Conservation (phyloP, 2,329 filamentous ascomycete species). For the Aspergillus novofumigatus region DNA sequence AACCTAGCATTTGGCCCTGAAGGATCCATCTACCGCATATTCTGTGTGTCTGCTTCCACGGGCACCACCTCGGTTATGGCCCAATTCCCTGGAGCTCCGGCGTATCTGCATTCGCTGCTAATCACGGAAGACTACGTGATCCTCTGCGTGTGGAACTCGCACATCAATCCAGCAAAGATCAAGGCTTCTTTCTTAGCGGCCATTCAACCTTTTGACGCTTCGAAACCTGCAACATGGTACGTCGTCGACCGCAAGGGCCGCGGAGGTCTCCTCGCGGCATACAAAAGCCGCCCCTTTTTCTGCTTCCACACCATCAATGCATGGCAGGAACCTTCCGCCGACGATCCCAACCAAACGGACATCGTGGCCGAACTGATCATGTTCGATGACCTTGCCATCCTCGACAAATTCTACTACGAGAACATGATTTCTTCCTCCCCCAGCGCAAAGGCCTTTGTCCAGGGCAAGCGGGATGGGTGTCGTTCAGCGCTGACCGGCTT, state of each 20-base stretch:
- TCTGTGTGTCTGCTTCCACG: slow-evolving; percentile 58
- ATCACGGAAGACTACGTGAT: slow-evolving; percentile 67
- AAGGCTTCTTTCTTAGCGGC: slow-evolving; percentile 53
- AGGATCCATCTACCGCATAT: slow-evolving; percentile 62
- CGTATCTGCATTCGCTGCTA: slow-evolving; percentile 82
- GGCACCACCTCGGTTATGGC: slow-evolving; percentile 69
- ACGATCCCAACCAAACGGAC: slow-evolving; percentile 36
- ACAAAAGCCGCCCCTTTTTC: slow-evolving; percentile 66
- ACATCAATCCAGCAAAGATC: slow-evolving; percentile 48
- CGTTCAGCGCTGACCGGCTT: slow-evolving; percentile 32
- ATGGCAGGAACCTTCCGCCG: slow-evolving; percentile 56
- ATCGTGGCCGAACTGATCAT: slow-evolving; percentile 63
- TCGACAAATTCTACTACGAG: slow-evolving; percentile 67
- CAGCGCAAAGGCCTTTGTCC: slow-evolving; percentile 32
- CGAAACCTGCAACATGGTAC: slow-evolving; percentile 62
- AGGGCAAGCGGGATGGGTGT: slow-evolving; percentile 31
- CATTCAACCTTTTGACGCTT: slow-evolving; percentile 59
- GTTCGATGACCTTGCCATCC: slow-evolving; percentile 61
- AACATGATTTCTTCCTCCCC: slow-evolving; percentile 57
- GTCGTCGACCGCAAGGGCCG: slow-evolving; percentile 64
- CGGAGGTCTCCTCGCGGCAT: slow-evolving; percentile 64
- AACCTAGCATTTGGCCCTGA: slow-evolving; percentile 62
- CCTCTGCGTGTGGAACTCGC: slow-evolving; percentile 67
- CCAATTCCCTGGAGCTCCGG: slow-evolving; percentile 54
- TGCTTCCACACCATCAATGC: slow-evolving; percentile 78